phyloP scores from a whole-genome alignment of 192 early-diverging fungal species.

The Coemansia sp. region DNA sequence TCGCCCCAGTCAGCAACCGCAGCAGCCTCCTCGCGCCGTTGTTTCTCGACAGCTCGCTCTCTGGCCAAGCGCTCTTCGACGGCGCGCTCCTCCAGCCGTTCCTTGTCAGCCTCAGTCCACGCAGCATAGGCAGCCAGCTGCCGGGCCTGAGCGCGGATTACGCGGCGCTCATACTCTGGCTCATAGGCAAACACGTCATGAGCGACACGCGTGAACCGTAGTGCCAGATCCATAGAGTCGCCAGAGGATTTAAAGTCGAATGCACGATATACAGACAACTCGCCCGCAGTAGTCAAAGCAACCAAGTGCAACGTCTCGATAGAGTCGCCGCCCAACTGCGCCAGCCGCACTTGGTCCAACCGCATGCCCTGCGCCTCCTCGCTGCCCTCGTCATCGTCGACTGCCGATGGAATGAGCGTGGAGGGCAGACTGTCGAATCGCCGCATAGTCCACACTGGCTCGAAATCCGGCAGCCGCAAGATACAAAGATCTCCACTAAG shows the following conservation, averaged over 20 bases:
- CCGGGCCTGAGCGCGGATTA: constrained; percentile 23
- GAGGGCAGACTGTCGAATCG: constrained; percentile 39
- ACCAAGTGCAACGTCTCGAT: constrained; percentile 32
- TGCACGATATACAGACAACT: constrained; percentile 51
- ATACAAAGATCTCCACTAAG: constrained; percentile 33
- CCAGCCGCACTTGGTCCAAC: constrained; percentile 41
- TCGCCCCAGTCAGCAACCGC: constrained; percentile 49
- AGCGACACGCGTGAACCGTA: constrained; percentile 36
- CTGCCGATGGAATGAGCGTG: constrained; percentile 9
- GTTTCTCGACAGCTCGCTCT: constrained; percentile 22
- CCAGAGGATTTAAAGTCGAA: constrained; percentile 26
- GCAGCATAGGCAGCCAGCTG: constrained; percentile 34
- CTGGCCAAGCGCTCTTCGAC: constrained; percentile 14
- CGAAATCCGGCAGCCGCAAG: constrained; percentile 37
- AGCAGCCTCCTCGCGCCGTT: constrained; percentile 29
- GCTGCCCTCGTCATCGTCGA: constrained; percentile 10
- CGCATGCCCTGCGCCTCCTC: constrained; percentile 14
- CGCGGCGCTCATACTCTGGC: constrained; percentile 49
- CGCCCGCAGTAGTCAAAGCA: constrained; percentile 33
- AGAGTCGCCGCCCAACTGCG: constrained; percentile 41
- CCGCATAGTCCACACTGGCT: constrained; percentile 36
- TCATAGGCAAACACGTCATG: constrained; percentile 51
- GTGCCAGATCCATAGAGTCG: constrained; percentile 23
- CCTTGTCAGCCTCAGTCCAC: constrained; percentile 26
- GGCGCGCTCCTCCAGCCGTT: constrained; percentile 17